phyloP scores from a whole-genome alignment of 345 rosid genomes.

The Camelina laxa region DNA sequence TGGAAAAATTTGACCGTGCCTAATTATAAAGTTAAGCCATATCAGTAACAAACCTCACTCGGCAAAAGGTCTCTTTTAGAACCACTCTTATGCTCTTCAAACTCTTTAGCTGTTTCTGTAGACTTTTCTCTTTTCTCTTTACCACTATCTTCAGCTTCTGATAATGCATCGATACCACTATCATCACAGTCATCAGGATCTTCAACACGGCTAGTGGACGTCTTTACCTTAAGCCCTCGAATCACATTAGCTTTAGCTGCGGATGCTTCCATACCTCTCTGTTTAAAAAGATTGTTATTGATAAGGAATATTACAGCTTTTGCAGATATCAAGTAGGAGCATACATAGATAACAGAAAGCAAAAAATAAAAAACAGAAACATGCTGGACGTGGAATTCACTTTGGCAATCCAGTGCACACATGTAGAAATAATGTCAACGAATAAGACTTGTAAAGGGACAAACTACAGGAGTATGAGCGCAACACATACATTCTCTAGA shows the following conservation, averaged over 20 bases:
- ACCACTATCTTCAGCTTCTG: constrained; percentile 40
- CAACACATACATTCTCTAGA: constrained; percentile 15
- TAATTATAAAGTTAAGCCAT: constrained; percentile 7
- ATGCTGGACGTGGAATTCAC: constrained; percentile 11
- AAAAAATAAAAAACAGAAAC: background rate
- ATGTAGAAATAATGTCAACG: background rate
- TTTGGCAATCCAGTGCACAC: constrained; percentile 10
- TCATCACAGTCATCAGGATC: constrained; percentile 44
- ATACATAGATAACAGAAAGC: constrained; percentile 14
- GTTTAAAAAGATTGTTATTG: constrained; percentile 31
- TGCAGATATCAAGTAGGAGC: background rate
- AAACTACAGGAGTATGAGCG: constrained; percentile 2
- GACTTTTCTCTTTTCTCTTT: constrained; percentile 44
- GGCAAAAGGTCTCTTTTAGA: constrained; percentile 66
- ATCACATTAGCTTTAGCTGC: constrained; percentile 58
- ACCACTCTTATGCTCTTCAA: constrained; percentile 43
- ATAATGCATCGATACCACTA: constrained; percentile 39
- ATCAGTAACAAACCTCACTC: constrained; percentile 60
- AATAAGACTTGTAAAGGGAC: background rate
- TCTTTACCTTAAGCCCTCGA: constrained; percentile 48
- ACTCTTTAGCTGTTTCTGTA: constrained; percentile 43
- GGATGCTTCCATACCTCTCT: constrained; percentile 54
- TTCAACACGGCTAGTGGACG: constrained; percentile 48
- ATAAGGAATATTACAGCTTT: constrained; percentile 7
- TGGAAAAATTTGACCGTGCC: background rate